Base-by-base conservation (phyloP, 306 rosid species). In the Notholithocarpus densiflorus region DNA sequence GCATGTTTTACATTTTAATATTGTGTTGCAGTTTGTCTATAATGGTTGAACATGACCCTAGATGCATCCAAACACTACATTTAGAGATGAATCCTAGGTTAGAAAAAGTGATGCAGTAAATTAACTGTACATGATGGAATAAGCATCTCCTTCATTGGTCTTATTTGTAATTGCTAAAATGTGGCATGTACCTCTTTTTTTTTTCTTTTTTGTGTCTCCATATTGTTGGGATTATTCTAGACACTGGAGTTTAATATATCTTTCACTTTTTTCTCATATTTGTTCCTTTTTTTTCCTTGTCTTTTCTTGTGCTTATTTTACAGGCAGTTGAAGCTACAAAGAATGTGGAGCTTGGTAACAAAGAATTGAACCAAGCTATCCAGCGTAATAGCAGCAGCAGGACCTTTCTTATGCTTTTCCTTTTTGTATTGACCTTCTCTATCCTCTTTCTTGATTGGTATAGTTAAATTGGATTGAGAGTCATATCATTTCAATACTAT, bases 241-340 rank as follows among this genome's bases (percentile, higher is more conserved):
- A 27, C 18, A 18, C 15, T 19, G 48, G 43, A 48, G 17, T 19
- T 66, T 19, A 32, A 19, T 66, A 13, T 32, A 66, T 31, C 26
- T 18, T 31, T 15, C 4, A 11, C 37, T 34, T 66, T 66, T 48
- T 48, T 12, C 53, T 48, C 53, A 37, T 37, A 37, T 37, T 37
- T 37, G 45, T 37, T 19, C 21, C 21, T n/a, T 26, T 56, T 76
- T 34, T 77, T 56, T 65, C 32, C 21, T 51, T 51, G 23, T 56
- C 10, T 74, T 66, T 17, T 59, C 55, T 17, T 71, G 52, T 45
- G 61, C 77, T 53, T 32, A 27, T 43, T 56, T 83, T 76, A 73
- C 91, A 92, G 99, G 98, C 99, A n/a, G 91, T 95, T 73, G 97
- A 90, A 89, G 99, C 99, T 62, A 95, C 99, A 3, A 86, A 32